phyloP scores from a whole-genome alignment of 805 yeast genomes.

The Candida dendrica region DNA sequence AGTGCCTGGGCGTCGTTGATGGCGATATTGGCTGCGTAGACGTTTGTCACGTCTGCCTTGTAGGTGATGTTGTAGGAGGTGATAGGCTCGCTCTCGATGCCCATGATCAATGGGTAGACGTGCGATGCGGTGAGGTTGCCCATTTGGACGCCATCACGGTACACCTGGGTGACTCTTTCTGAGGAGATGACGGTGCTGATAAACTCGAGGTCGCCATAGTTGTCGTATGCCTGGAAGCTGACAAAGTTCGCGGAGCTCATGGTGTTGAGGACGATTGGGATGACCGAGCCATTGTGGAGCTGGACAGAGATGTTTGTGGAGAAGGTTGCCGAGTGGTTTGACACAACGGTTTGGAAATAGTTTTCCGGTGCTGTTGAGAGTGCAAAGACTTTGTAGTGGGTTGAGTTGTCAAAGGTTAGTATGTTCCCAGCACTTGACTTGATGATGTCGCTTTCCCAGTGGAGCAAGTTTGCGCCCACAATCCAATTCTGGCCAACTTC shows the following conservation, averaged over 20 bases:
- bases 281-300: constrained; percentile 14
- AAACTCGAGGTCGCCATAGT: constrained; percentile 34
- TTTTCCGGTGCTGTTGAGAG: constrained; percentile 10
- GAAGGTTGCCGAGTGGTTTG: constrained; percentile 9
- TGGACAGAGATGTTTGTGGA: constrained; percentile 11
- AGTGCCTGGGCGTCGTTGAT: constrained; percentile 14
- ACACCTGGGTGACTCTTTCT: constrained; percentile 6
- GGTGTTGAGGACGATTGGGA: constrained; percentile 17
- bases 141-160: constrained; percentile 7
- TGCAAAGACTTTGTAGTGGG: constrained; percentile 2
- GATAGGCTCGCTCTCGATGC: constrained; percentile 9
- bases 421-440: constrained; percentile 33
- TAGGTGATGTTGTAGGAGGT: constrained; percentile 8
- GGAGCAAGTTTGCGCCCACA: constrained; percentile 44
- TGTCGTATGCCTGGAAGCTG: constrained; percentile 31
- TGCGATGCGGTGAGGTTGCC: constrained; percentile 8
- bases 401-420: constrained; percentile 19
- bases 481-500: constrained; percentile 51
- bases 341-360: constrained; percentile 16
- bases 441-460: constrained; percentile 43
- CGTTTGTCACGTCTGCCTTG: constrained; percentile 14
- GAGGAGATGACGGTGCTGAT: constrained; percentile 12
- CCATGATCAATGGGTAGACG: constrained; percentile 12
- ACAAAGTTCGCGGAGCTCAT: constrained; percentile 20
- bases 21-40: constrained; percentile 12